Evolutionary conservation across 768 basidiomycete genomes (phyloP).

Genomic region (Mrakia gelida): DNA sequence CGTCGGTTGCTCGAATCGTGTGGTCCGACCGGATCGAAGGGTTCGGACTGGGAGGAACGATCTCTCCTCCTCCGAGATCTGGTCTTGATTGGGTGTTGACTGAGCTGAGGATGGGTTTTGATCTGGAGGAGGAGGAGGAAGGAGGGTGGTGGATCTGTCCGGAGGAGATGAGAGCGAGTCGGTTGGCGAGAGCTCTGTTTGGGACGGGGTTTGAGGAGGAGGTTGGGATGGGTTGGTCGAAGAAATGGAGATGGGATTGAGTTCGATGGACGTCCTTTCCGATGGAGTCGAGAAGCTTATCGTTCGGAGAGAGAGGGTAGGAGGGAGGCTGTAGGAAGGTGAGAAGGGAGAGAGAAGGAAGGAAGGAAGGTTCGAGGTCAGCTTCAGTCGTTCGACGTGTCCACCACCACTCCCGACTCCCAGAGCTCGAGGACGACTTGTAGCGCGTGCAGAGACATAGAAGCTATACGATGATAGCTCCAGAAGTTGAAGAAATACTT

Average conservation of each 20-base stretch:
- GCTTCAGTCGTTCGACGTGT: neutral
- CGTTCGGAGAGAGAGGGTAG: conserved; percentile 26
- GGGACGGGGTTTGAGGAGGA: neutral
- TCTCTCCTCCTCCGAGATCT: neutral
- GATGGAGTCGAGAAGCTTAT: conserved; percentile 35
- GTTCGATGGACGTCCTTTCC: conserved; percentile 36
- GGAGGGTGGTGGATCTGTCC: too few species aligned
- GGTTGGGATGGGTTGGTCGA: conserved; percentile 27
- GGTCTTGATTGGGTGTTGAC: neutral
- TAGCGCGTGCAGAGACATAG: neutral
- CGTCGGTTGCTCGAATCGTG: conserved; percentile 5
- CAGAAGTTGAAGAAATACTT: too few species aligned
- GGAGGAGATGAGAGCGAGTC: conserved; percentile 8
- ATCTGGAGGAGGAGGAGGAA: neutral
- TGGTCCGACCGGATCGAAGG: conserved; percentile 13
- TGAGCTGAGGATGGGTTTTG: neutral
- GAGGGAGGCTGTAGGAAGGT: conserved; percentile 8
- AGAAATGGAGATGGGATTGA: conserved; percentile 35
- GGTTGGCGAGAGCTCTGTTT: conserved; percentile 6
- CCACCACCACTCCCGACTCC: too few species aligned
- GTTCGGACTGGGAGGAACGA: conserved; percentile 9
- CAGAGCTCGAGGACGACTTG: too few species aligned
- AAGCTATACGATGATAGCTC: too few species aligned
- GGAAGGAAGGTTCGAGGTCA: neutral
- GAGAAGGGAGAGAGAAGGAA: neutral